Evolutionary conservation across 306 rosid species (phyloP), one percentile per base, ranked within the genome.

Genomic region (Casuarina glauca): DNA sequence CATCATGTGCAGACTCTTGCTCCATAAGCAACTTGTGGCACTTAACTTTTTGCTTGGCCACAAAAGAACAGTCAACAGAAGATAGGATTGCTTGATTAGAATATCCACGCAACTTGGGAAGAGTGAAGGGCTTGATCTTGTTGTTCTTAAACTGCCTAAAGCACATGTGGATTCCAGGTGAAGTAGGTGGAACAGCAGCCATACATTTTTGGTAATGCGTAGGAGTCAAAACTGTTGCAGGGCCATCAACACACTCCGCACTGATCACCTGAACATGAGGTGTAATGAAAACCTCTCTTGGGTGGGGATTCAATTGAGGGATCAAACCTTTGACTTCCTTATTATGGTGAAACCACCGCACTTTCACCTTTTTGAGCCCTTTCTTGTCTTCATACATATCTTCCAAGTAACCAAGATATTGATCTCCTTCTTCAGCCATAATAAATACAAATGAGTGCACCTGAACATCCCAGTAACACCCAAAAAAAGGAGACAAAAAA

Each of bases 381-480:
- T 89, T 90, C 84, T 88, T 88, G 83, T 93, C 93, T 85, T 90
- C 97, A 76, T 90, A 90, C 92, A 93, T 87, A 83, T 93, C 97
- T 88, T 93, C 97, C 88, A 93, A 62, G 83, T 93, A 93, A 85
- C 94, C 96, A 82, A 93, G 92, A 80, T 89, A 85, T 26, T 81
- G 84, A 50, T 57, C 67, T 69, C 82, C 92, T 77, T 89, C 97
- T 80, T 86, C 87, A 82, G 92, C 91, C 94, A 90, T 89, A 61
- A 93, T 77, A 74, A 82, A 88, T 19, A 90, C 96, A 86, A 93
- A 93, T 68, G 91, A 89, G 82, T 90, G 97, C 70, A 90, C 97
- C 97, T 93, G 79, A 62, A 78, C 69, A 74, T 76, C 68, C 71
- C 55, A 15, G 19, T 52, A 62, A 86, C 80, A 32, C 80, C 76